Evolutionary conservation across 441 rosid species (phyloP), one percentile per base, ranked within the genome.

Genomic region (Eutrema salsugineum): DNA sequence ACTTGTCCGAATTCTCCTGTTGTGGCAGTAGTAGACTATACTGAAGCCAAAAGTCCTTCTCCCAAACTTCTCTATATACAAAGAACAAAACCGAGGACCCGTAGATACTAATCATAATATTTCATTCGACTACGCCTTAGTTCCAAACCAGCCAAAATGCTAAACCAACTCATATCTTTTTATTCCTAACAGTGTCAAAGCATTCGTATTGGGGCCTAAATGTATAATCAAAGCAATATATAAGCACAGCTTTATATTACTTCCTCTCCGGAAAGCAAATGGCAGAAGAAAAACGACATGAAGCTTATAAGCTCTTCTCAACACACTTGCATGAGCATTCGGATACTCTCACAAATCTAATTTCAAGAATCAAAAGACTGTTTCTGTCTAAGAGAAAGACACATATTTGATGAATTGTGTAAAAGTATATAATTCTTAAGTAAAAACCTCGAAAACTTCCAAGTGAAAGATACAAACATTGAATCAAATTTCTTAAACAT

Each of bases 401-500:
- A 8, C 11, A 48, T 20, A 38, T 61, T 2, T 10, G 28, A 75
- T 33, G 20, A 44, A 36, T 35, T 46, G 53, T 53, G 32, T 68
- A 22, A 28, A 50, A 24, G n/a, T 24, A 24, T 57, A 50, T 57
- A 56, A 28, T 46, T 42, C 43, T 19, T 2, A 40, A 12, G 17
- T 4, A 47, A 46, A 33, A 64, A 15, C 35, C 46, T 56, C 9
- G 1, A 39, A 64, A 43, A 33, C 51, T 5, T n/a, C n/a, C 14
- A 19, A 68, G 51, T 61, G 44, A 19, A 40, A 62, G 70, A 54
- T 76, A 63, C 75, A 70, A 76, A 76, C 62, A 63, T 16, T 22
- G 48, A 76, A 76, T 75, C 49, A 70, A 76, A 68, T 55, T 55
- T 24, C 67, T 22, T 49, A 44, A 53, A 50, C 73, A 74, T 2